Evolutionary conservation across 345 rosid genomes (phyloP).

Genomic region (Trapa incisa): DNA sequence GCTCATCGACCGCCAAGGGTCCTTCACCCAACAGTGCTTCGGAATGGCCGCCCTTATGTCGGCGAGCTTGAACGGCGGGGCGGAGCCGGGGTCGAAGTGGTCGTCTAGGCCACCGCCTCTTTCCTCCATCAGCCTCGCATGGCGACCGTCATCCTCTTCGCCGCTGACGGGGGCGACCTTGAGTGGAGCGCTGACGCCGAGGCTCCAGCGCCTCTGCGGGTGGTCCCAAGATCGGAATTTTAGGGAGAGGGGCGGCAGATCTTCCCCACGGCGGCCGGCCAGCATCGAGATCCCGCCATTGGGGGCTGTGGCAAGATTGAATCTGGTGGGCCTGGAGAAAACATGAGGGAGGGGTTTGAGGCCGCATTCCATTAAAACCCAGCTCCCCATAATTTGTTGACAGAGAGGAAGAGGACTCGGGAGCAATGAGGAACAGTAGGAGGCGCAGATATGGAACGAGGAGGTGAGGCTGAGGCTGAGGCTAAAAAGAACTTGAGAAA

Average conservation of each 20-base stretch:
- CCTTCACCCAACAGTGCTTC: constrained; percentile 82
- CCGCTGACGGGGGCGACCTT: constrained; percentile 10
- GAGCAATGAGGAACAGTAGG: too few species aligned
- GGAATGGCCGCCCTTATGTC: constrained; percentile 76
- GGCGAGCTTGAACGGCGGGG: constrained; percentile 64
- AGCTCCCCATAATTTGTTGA: constrained; percentile 41
- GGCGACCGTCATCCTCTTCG: constrained; percentile 9
- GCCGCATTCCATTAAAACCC: constrained; percentile 64
- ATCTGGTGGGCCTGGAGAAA: constrained; percentile 28
- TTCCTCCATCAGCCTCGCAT: constrained; percentile 9
- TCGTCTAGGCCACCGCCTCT: constrained; percentile 7
- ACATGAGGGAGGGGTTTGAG: constrained; percentile 50
- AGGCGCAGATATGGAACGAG: neutral
- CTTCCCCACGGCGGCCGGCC: neutral
- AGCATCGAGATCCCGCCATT: neutral
- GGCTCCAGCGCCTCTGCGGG: neutral
- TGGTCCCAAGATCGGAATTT: neutral
- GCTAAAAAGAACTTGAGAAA: neutral
- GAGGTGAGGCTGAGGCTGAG: neutral
- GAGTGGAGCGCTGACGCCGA: constrained; percentile 34
- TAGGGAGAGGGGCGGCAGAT: constrained; percentile 3
- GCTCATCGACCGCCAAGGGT: constrained; percentile 74
- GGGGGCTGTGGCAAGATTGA: neutral
- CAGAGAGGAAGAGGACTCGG: neutral
- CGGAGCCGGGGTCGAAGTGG: constrained; percentile 25